Base-by-base conservation (phyloP, 345 rosid genomes). In the Eucalyptus cloeziana region DNA sequence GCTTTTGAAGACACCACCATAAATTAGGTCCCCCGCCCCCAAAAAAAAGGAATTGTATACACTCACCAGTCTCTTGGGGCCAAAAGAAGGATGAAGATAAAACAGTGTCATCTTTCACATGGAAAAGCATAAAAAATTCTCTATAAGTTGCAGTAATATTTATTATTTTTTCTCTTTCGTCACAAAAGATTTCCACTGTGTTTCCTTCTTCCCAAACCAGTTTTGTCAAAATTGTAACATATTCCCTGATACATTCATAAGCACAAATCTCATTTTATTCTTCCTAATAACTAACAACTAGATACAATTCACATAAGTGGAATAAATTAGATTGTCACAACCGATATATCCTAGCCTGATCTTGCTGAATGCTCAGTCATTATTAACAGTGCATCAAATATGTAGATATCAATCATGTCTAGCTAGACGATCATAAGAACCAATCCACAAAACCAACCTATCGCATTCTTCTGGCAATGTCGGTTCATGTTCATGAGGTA, bases 401-500 rank as follows among this genome's bases (percentile, higher is more conserved):
- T 76, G 15, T 37, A 76, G 15, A 24, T 58, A 52, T 87, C 71
- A 25, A 31, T 40, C 12, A 87, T 54, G 43, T 86, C 87, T 49
- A 86, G 54, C 24, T 4, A 30, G 62, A 86, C 1, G 13, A 49
- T 49, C 25, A 10, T n/a, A n/a, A 49, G 54, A 86, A 86, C 27
- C 37, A n/a, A 47, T n/a, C 13, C 40, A 45, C 33, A 17, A 50
- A 19, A 86, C 52, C 86, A 92, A 96, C 99, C 94, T 94, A 88
- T 91, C 87, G 86, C 94, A 93, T 80, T 91, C 96, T 89, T 96
- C 98, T 86, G 94, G 89, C 67, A 94, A 90, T 51, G 90, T 83
- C 56, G 93, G 94, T 91, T 96, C 98, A 87, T 88, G 67, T 58
- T 94, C 89, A 8, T 93, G 91, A 88, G 96, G 99, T 86, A 94